Evolutionary conservation across 805 yeast species (phyloP).

Genomic region (Candida xiaguanensis): DNA sequence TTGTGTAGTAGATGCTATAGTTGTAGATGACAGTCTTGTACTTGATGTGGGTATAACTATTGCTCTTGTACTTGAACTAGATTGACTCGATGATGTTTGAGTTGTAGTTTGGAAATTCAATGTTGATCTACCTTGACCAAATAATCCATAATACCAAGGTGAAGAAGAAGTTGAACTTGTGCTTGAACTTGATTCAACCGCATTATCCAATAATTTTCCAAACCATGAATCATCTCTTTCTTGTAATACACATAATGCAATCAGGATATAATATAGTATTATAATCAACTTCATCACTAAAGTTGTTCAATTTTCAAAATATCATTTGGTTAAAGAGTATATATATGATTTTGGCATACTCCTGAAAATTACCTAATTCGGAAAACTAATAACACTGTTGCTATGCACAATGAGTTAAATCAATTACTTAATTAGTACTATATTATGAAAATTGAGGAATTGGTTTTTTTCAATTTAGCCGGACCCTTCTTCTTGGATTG

Average conservation of each 20-base stretch:
- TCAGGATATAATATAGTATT: neutral
- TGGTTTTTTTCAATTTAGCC: neutral
- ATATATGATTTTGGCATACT: too few species aligned
- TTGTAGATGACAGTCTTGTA: neutral
- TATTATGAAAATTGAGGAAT: neutral
- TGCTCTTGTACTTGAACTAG: too few species aligned
- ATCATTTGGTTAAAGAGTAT: too few species aligned
- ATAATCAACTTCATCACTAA: neutral
- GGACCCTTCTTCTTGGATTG: neutral
- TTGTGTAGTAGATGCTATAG: neutral
- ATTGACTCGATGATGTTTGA: too few species aligned
- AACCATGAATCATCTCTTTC: neutral
- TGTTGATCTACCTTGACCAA: constrained; percentile 5
- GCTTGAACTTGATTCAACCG: neutral
- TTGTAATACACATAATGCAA: neutral
- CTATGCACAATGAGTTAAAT: neutral
- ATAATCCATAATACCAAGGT: constrained; percentile 1
- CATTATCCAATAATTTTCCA: neutral
- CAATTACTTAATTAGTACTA: neutral
- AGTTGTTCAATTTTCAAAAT: too few species aligned
- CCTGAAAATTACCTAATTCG: neutral
- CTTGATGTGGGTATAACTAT: too few species aligned
- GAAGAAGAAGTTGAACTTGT: neutral
- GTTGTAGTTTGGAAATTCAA: constrained; percentile 4
- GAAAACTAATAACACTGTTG: constrained; percentile 1